These are phyloP conservation scores for Acanthamoeba healyi DNA, from an alignment of 208 protist genomes.

Conservation along the genomic window DNA sequence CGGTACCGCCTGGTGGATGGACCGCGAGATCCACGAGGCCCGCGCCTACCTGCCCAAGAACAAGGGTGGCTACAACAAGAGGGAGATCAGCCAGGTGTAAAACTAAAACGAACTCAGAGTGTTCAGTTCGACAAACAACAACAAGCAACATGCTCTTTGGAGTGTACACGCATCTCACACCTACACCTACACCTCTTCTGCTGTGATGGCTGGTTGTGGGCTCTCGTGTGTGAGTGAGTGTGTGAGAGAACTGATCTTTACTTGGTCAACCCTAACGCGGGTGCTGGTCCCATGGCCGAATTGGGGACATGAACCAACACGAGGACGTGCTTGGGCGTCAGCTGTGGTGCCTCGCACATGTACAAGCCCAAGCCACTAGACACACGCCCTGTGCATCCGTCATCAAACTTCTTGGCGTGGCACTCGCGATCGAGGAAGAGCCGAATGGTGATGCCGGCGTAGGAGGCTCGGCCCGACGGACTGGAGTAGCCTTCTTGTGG, in stretches of 20 bases:
- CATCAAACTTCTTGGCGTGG: neutral
- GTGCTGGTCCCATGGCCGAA: too few species aligned
- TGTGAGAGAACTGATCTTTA: too few species aligned
- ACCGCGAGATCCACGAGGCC: slow-evolving; percentile 72
- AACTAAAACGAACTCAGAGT: neutral
- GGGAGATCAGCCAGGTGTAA: neutral
- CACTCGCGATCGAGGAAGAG: neutral
- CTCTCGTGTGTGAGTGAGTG: too few species aligned
- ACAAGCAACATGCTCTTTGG: too few species aligned
- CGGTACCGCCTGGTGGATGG: slow-evolving; percentile 80
- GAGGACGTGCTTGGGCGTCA: neutral
- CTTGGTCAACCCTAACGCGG: too few species aligned
- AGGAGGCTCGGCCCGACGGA: neutral
- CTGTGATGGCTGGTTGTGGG: too few species aligned
- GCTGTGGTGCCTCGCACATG: neutral
- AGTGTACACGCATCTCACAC: too few species aligned
- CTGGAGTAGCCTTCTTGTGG: neutral
- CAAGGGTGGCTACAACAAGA: slow-evolving; percentile 72
- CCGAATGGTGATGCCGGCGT: neutral
- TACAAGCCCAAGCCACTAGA: neutral
- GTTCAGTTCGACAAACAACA: too few species aligned
- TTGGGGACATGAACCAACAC: neutral
- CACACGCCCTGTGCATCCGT: neutral
- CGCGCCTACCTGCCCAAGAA: slow-evolving; percentile 78
- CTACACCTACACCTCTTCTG: too few species aligned